phyloP scores from a whole-genome alignment of 2,329 filamentous ascomycete species.

The Trichoderma afroharzianum region DNA sequence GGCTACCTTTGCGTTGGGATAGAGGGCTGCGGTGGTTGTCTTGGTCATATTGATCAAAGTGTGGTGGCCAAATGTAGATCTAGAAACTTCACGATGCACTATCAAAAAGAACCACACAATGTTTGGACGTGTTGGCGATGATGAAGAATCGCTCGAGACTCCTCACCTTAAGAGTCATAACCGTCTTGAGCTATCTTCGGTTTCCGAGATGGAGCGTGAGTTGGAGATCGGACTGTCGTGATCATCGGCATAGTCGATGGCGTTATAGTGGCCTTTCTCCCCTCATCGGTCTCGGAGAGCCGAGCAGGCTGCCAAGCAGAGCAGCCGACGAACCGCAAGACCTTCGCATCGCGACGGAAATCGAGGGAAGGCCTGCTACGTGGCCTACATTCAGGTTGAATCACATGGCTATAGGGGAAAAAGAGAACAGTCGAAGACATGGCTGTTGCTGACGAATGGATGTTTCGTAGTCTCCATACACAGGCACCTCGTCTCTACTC shows the following conservation, averaged over 20 bases:
- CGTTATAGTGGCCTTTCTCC: background rate
- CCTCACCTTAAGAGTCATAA: background rate
- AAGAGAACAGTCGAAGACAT: background rate
- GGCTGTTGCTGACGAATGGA: background rate
- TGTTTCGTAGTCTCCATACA: background rate
- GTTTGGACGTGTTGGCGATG: background rate
- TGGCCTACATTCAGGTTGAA: background rate
- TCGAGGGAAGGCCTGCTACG: background rate
- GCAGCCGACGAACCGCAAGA: background rate
- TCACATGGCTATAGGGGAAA: background rate
- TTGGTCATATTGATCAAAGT: conserved; percentile 16
- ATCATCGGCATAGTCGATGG: conserved; percentile 1
- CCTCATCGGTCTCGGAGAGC: conserved; percentile 15
- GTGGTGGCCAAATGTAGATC: background rate
- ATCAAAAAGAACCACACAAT: too few relatives aligned
- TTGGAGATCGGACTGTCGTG: background rate
- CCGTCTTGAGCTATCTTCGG: background rate
- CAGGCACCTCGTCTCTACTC: background rate
- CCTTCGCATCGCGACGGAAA: background rate
- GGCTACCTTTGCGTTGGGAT: conserved; percentile 36
- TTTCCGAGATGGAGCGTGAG: background rate
- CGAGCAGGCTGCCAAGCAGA: background rate
- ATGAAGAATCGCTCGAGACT: background rate
- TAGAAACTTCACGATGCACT: background rate
- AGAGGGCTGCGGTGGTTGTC: conserved; percentile 31